Conservation (phyloP, 2,329 filamentous ascomycete genomes). For the Cladosporium sp. region DNA sequence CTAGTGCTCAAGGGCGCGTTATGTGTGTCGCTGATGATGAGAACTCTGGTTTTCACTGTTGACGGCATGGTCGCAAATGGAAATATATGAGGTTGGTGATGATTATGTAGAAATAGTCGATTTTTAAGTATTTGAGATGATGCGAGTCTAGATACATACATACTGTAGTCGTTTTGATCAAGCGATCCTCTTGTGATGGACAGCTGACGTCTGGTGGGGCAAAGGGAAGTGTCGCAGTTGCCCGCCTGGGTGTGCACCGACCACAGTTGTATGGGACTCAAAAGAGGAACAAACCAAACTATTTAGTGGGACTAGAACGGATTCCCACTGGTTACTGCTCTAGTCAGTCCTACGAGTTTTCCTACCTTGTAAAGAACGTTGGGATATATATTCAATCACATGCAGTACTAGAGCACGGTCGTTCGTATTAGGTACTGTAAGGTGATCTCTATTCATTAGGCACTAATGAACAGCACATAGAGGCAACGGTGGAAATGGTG, state of each 20-base stretch:
- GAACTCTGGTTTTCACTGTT: slow-evolving; percentile 44
- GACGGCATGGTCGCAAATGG: slow-evolving; percentile 27
- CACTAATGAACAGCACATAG: not conserved
- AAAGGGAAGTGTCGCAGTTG: not conserved
- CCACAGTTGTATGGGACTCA: not conserved
- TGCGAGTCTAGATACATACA: not conserved
- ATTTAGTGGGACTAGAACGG: not conserved
- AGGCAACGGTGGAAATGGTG: not conserved
- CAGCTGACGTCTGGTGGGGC: not conserved
- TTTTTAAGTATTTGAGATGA: not conserved
- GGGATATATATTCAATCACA: not conserved
- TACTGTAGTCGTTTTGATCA: not conserved
- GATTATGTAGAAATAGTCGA: no score
- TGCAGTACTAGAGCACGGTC: not conserved
- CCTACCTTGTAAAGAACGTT: not conserved
- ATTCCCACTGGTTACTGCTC: not conserved
- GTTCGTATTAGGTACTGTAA: not conserved
- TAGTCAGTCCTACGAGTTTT: not conserved
- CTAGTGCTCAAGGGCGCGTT: slow-evolving; percentile 23
- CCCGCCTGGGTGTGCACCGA: not conserved
- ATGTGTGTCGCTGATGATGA: slow-evolving; percentile 50
- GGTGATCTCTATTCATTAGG: not conserved
- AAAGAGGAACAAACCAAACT: not conserved
- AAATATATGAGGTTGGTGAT: not conserved
- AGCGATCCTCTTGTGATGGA: not conserved